These are phyloP conservation scores for Cladosporium sp. DNA, from an alignment of 2,329 filamentous ascomycete genomes.

Conservation along the genomic window DNA sequence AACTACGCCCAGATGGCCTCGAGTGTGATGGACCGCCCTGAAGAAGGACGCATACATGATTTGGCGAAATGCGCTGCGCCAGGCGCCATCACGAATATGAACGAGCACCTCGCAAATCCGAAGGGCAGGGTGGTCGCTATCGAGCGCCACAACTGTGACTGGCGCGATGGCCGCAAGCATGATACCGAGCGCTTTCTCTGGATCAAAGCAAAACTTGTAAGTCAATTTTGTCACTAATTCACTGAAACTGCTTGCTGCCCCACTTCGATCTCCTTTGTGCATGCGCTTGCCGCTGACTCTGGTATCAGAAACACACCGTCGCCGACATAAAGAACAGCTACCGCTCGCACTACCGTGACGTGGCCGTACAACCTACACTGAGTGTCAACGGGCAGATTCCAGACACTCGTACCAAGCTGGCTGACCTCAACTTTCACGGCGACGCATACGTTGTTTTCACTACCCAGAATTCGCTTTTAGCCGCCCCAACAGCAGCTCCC, in stretches of 20 bases:
- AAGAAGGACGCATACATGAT: conserved; percentile 6
- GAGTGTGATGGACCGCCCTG: conserved; percentile 12
- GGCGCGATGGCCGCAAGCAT: conserved; percentile 24
- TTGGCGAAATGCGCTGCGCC: not conserved
- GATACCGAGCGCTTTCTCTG: conserved; percentile 37
- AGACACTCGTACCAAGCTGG: not conserved
- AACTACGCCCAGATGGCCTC: not conserved
- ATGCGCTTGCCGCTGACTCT: not conserved
- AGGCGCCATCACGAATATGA: conserved; percentile 36
- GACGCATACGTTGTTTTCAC: conserved; percentile 8
- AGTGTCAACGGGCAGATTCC: not conserved
- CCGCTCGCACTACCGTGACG: conserved; percentile 21
- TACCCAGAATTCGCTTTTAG: not conserved
- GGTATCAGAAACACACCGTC: conserved; percentile 15
- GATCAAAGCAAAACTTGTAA: conserved; percentile 38
- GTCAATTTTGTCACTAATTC: conserved; percentile 16
- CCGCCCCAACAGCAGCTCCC: not conserved
- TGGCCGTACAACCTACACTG: not conserved
- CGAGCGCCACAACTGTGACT: conserved; percentile 25
- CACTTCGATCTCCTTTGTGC: not conserved
- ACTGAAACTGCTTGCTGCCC: not conserved
- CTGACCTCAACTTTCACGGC: not conserved
- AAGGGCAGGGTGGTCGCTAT: conserved; percentile 39
- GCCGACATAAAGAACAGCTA: conserved; percentile 23
- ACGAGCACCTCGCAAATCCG: conserved; percentile 22